Percentiles rank a stretch among this genome's conserved stretches.
These are phyloP conservation scores for Bondarzewia mesenterica DNA, from an alignment of 1,284 basidiomycete species.

Conservation along the genomic window DNA sequence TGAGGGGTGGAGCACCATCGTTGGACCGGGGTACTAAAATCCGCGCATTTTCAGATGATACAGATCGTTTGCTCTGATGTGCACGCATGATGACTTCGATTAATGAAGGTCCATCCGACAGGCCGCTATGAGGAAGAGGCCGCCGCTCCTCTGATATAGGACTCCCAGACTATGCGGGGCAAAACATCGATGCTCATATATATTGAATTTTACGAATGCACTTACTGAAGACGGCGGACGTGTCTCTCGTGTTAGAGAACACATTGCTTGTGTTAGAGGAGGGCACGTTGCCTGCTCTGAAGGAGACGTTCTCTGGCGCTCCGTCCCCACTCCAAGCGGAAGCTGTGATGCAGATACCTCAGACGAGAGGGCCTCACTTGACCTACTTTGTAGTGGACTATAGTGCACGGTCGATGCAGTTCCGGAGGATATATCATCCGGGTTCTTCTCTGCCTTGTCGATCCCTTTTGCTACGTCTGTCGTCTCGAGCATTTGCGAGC, in stretches of 20 bases:
- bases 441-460: neutral
- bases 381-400: neutral
- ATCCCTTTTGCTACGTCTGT: neutral
- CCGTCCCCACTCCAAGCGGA: neutral
- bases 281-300: too few species aligned
- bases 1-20: neutral
- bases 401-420: neutral
- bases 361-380: neutral
- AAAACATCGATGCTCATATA: too few species aligned
- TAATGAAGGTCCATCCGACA: neutral
- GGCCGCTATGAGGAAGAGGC: too few species aligned
- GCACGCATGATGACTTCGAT: neutral
- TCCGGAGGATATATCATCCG: neutral
- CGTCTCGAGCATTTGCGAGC: neutral
- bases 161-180: too few species aligned
- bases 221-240: neutral
- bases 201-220: neutral
- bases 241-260: neutral
- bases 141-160: too few species aligned
- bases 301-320: too few species aligned
- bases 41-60: neutral
- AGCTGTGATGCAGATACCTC: neutral
- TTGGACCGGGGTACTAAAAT: neutral
- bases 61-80: neutral
- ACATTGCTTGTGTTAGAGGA: too few species aligned